phyloP scores from a whole-genome alignment of 2,329 filamentous ascomycete genomes.

The Aureobasidium subglaciale region DNA sequence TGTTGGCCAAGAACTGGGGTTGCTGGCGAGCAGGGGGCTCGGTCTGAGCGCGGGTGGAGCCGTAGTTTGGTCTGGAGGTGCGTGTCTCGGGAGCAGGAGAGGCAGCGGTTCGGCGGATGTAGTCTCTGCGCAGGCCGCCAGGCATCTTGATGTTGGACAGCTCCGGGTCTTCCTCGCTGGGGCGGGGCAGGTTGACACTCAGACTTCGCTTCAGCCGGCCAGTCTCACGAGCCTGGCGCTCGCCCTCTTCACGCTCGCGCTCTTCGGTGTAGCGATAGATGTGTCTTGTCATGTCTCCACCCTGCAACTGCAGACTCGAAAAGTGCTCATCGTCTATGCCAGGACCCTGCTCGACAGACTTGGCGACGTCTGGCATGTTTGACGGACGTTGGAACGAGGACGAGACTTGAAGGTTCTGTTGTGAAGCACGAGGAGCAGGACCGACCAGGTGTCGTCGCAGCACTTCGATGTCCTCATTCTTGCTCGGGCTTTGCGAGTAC shows the following conservation, averaged over 20 bases:
- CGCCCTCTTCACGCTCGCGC: constrained; percentile 71
- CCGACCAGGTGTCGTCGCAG: constrained; percentile 82
- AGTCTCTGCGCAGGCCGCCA: constrained; percentile 88
- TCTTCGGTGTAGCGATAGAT: constrained; percentile 98
- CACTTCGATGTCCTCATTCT: constrained; percentile 84
- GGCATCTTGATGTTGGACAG: constrained; percentile 89
- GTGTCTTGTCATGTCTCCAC: constrained; percentile 86
- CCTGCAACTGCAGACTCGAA: constrained; percentile 85
- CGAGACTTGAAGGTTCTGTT: constrained; percentile 22
- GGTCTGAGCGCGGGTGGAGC: constrained; percentile 18
- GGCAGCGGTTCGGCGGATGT: constrained; percentile 66
- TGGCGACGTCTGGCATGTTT: constrained; percentile 23
- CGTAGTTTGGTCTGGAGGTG: constrained; percentile 30
- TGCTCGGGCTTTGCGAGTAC: constrained; percentile 51
- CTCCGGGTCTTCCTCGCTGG: constrained; percentile 72
- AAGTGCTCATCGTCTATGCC: constrained; percentile 61
- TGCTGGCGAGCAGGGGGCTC: constrained; percentile 29
- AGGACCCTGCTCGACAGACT: constrained; percentile 19
- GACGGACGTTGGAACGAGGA: constrained; percentile 23
- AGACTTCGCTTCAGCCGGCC: constrained; percentile 68
- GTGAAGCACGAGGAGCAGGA: constrained; percentile 43
- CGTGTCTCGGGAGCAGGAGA: constrained; percentile 42
- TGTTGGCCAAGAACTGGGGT: constrained; percentile 72
- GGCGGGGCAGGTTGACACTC: constrained; percentile 74
- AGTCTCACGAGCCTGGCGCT: constrained; percentile 52